Conservation (phyloP, 2,329 filamentous ascomycete genomes). For the Thelonectria rubi region DNA sequence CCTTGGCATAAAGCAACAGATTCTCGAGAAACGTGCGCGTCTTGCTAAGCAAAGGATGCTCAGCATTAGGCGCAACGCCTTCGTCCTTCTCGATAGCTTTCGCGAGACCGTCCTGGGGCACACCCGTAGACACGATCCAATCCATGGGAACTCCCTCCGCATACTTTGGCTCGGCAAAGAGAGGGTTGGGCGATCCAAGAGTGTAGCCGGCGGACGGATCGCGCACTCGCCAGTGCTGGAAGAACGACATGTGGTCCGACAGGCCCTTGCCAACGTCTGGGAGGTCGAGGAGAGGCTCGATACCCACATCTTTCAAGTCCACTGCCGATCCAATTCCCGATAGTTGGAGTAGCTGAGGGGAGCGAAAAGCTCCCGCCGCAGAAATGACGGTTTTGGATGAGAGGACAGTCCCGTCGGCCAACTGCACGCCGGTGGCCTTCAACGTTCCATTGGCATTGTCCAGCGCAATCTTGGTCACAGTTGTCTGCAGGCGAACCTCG, state of each 20-base stretch:
- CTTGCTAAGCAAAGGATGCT: conserved; percentile 45
- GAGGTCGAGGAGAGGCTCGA: conserved; percentile 49
- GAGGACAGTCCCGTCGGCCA: conserved; percentile 38
- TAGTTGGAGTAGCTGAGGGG: conserved; percentile 58
- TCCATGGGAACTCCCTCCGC: conserved; percentile 48
- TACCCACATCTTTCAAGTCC: conserved; percentile 52
- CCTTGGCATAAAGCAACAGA: conserved; percentile 37
- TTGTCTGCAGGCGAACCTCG: background rate
- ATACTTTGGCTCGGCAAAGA: conserved; percentile 50
- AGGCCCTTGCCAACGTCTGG: conserved; percentile 60
- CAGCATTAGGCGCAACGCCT: conserved; percentile 42
- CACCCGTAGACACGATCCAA: conserved; percentile 46
- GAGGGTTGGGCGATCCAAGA: conserved; percentile 47
- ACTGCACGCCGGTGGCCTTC: background rate
- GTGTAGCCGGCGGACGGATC: conserved; percentile 46
- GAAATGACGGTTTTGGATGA: conserved; percentile 53
- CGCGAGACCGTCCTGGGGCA: conserved; percentile 42
- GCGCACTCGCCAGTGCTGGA: conserved; percentile 45
- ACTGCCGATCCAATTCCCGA: conserved; percentile 55
- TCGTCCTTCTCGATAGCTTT: conserved; percentile 48
- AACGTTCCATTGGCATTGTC: background rate
- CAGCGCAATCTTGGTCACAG: background rate
- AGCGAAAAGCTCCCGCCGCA: conserved; percentile 57
- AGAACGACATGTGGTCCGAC: conserved; percentile 41
- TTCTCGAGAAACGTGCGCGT: conserved; percentile 37